Evolutionary conservation across 306 rosid species (phyloP).

Genomic region (Oxytropis ochrocephala): DNA sequence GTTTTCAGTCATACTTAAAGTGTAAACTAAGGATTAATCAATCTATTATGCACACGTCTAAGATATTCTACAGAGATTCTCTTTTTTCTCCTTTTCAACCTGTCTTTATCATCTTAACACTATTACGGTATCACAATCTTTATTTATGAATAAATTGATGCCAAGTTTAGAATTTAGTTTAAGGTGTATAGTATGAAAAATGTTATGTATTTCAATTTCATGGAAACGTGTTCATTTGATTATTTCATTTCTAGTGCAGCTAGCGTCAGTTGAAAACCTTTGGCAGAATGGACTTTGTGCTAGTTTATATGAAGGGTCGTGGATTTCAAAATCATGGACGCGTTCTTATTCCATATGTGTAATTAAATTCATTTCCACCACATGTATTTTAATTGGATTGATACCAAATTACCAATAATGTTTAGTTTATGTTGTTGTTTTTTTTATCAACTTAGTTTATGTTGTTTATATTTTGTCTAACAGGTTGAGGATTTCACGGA

Average conservation of each 20-base stretch:
- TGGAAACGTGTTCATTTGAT: constrained; percentile 3
- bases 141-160: background rate
- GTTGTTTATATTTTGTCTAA: constrained; percentile 14
- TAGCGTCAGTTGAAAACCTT: constrained; percentile 42
- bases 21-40: no score
- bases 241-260: constrained; percentile 29
- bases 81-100: no score
- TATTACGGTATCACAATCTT: no score
- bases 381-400: background rate
- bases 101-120: no score
- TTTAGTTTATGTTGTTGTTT: constrained; percentile 4
- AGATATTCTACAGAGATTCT: no score
- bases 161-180: background rate
- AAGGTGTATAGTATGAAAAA: background rate
- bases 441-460: no score
- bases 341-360: constrained; percentile 24
- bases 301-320: constrained; percentile 34
- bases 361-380: constrained; percentile 13
- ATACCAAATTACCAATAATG: background rate
- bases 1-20: no score
- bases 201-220: constrained; percentile 11
- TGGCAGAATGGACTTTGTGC: constrained; percentile 37
- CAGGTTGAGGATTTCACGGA: constrained; percentile 49
- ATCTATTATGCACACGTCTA: no score
- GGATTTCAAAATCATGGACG: constrained; percentile 35